Conservation (phyloP, 257 asterid genomes). For the Perilla frutescens region DNA sequence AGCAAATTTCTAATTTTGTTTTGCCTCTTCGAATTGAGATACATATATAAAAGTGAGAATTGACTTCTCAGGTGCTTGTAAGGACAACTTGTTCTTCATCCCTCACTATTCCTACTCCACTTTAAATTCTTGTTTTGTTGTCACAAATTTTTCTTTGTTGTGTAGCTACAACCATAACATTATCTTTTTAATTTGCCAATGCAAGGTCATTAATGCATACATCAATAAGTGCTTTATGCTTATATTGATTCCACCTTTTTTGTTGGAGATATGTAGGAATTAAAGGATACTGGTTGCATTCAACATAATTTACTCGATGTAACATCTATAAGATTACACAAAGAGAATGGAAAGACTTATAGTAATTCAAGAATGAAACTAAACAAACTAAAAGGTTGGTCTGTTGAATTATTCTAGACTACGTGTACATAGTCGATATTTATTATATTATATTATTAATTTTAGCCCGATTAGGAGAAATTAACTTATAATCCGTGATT, state of each 20-base stretch:
- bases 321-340: no score
- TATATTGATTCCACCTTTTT: neutral
- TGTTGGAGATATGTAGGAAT: no score
- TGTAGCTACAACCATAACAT: conserved; percentile 21
- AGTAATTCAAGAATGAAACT: no score
- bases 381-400: no score
- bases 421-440: no score
- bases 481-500: no score
- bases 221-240: neutral
- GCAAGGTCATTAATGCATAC: conserved; percentile 19
- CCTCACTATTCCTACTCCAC: neutral
- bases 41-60: conserved; percentile 5
- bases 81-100: conserved; percentile 37
- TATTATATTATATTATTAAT: no score
- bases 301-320: no score
- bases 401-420: no score
- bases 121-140: neutral
- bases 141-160: conserved; percentile 19
- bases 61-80: conserved; percentile 56
- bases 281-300: no score
- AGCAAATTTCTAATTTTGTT: neutral
- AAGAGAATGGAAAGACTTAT: no score
- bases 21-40: conserved; percentile 52
- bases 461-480: no score
- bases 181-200: neutral